These are phyloP conservation scores for Solanum tarapatanum DNA, from an alignment of 257 asterid genomes.

Conservation along the genomic window DNA sequence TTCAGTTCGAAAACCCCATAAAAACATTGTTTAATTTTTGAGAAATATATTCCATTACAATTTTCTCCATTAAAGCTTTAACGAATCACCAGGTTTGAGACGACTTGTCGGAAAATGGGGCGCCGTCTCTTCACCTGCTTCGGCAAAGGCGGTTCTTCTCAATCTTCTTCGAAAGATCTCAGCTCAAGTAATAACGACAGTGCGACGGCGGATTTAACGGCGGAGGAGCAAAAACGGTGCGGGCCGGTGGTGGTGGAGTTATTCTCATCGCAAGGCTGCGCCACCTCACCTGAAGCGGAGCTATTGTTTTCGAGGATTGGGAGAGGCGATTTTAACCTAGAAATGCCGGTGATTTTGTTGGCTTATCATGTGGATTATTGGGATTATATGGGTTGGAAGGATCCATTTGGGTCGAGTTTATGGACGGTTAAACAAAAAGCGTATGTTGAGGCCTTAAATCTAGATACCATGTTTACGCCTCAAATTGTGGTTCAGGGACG, in stretches of 20 bases:
- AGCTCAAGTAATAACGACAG: slow-evolving; percentile 1
- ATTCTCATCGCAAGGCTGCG: slow-evolving; percentile 92
- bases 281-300: slow-evolving; percentile 84
- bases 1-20: background rate
- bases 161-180: slow-evolving; percentile 1
- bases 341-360: slow-evolving; percentile 53
- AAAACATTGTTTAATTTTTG: background rate
- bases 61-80: background rate
- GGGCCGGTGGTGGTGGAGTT: slow-evolving; percentile 79
- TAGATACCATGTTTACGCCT: slow-evolving; percentile 74
- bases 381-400: slow-evolving; percentile 95
- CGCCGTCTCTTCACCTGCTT: slow-evolving; percentile 3
- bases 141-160: slow-evolving; percentile 17
- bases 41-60: background rate
- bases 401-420: slow-evolving; percentile 62
- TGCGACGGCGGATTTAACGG: slow-evolving; percentile 38
- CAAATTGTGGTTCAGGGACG: slow-evolving; percentile 69
- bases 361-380: slow-evolving; percentile 82
- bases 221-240: slow-evolving; percentile 50
- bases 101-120: slow-evolving; percentile 2
- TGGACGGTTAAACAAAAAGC: slow-evolving; percentile 94
- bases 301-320: slow-evolving; percentile 70
- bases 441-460: slow-evolving; percentile 55
- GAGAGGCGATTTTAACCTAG: slow-evolving; percentile 68
- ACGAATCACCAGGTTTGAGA: background rate